Base-by-base conservation (phyloP, 805 yeast species). In the Candida pseudoglaebosa region DNA sequence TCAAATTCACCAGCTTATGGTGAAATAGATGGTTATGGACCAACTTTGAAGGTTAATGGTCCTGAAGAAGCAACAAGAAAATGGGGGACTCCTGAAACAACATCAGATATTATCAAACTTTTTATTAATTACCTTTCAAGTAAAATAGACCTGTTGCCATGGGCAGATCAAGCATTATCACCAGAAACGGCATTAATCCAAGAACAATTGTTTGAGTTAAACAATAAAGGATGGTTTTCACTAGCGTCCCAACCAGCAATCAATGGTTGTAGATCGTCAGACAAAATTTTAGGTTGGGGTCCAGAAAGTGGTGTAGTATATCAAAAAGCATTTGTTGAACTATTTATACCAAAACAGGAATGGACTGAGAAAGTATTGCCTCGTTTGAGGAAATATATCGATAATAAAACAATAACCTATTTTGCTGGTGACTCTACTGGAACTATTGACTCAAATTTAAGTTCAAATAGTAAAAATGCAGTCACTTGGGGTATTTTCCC, bases 401-500 rank as follows among this genome's bases (percentile, higher is more conserved):
- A 58, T 4, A 62, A 64, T 34, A 70, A 71, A n/a, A 67, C 68
- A 16, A 72, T 86, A 13, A 82, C 90, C 15, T 91, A 80, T 61
- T 91, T 84, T 57, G 73, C 78, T 18, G 89, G 93, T 28, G 88
- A 82, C 57, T 59, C 77, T 7, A 50, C 62, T 5, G 82, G 82
- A 1, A 52, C 61, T 7, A 80, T 86, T 45, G 66, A 70, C 20
- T 76, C 93, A 2, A 88, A 84, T 49, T 62, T 82, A 53, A 70
- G 64, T 12, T 56, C 40, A 3, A 45, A 51, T 13, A 77, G 54
- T 24, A 80, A 88, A 32, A 83, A 82, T 46, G 95, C 93, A 19
- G 95, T 93, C 6, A 93, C 99, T 1, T 93, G 99, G 99, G 99
- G 98, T 45, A 95, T 85, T 2, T 91, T 93, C 72, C 95, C 95